Base-by-base conservation (phyloP, 164 flowering plant genomes). In the Umbellularia californica region DNA sequence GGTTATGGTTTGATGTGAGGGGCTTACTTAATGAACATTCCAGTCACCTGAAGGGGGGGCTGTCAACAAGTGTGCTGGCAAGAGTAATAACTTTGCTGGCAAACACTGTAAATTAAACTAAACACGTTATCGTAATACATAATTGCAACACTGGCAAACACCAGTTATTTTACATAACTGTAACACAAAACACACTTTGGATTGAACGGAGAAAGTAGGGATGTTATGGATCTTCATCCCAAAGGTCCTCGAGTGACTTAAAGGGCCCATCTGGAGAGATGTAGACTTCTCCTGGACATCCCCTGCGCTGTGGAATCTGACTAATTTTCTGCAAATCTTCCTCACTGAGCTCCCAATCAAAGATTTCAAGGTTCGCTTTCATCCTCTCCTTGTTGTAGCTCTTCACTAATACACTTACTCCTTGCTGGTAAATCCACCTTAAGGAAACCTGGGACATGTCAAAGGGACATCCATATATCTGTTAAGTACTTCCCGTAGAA, bases 391-490 rank as follows among this genome's bases (percentile, higher is more conserved):
- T 70, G 68, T 79, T 76, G 77, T 65, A 83, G 72, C 85, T 81
- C 77, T 83, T 83, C 62, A 70, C 77, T 50, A 81, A 13, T 1
- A 65, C 13, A 58, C 68, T 77, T 62, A 75, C 84, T 33, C 86
- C 86, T 71, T 81, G 81, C 68, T 81, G 79, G 65, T 55, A 27
- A 65, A 74, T 70, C 85, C 85, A 83, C 71, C 82, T 81, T 65
- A 79, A 60, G 41, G 70, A 72, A 47, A 83, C 70, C 85, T 81
- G 74, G 13, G 60, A 55, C 5, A 14, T 17, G 17, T 55, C n/a
- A 3, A 41, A 41, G 47, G 47, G 47, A 41, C 47, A 41, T 41
- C 47, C 47, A 41, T 19, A 15, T 20, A 55, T 55, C 60, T 55
- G 60, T 55, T 55, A 3, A 17, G 60, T 55, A 55, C 60, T 41